A percentile compares a stretch with the other conserved stretches of the same genome.
Conservation (phyloP, 148 eudicot species). For the Chenopodium suecicum region DNA sequence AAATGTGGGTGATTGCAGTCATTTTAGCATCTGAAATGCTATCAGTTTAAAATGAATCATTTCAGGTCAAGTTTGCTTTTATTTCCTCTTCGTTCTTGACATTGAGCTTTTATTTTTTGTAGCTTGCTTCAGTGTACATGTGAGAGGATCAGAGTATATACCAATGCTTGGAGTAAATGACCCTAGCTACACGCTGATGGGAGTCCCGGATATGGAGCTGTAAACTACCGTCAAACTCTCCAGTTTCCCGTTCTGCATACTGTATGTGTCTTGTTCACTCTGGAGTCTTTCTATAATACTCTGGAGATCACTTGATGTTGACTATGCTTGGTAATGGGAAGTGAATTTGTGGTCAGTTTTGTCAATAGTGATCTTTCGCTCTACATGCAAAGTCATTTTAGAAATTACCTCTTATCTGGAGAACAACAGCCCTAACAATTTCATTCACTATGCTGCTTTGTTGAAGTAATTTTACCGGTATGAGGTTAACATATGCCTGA, state of each 20-base stretch:
- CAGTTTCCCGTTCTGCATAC: not conserved
- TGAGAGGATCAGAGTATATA: slow-evolving; percentile 92
- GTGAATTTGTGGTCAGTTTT: not conserved
- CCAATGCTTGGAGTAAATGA: slow-evolving; percentile 73
- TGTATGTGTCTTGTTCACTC: not conserved
- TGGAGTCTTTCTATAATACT: not conserved
- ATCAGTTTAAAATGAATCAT: not conserved
- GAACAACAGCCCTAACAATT: not conserved
- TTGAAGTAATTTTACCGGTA: not conserved
- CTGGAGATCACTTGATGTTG: not conserved
- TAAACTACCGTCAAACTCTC: slow-evolving; percentile 12
- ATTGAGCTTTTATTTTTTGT: slow-evolving; percentile 16
- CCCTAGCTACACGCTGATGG: slow-evolving; percentile 58
- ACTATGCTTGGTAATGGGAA: no score
- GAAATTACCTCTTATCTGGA: not conserved
- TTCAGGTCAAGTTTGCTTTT: not conserved
- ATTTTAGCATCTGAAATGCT: not conserved
- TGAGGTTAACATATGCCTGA: not conserved
- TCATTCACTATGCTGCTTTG: not conserved
- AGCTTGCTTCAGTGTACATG: slow-evolving; percentile 95
- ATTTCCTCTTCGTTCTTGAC: slow-evolving; percentile 9
- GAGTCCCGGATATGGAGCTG: slow-evolving; percentile 54
- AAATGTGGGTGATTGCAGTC: no score
- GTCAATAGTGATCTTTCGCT: not conserved
- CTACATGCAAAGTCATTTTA: no score